Conservation (phyloP, 441 rosid genomes). For the Pelargonium citronellum region DNA sequence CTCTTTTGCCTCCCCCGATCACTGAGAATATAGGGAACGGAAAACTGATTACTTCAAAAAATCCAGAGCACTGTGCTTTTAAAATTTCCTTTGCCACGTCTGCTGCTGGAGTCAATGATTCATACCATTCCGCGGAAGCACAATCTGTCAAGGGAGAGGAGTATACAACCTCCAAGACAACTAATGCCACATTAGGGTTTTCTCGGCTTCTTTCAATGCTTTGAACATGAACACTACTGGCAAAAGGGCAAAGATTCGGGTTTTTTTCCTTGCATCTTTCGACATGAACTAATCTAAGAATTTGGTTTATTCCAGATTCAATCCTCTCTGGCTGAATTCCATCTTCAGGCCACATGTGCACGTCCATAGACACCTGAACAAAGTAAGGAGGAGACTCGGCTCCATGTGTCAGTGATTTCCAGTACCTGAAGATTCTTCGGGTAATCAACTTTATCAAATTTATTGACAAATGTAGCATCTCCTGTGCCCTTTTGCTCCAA, state of each 20-base stretch:
- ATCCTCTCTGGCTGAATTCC: slow-evolving; percentile 97
- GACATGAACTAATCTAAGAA: slow-evolving; percentile 70
- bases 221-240: slow-evolving; percentile 88
- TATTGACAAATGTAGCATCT: slow-evolving; percentile 36
- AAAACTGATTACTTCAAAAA: slow-evolving; percentile 57
- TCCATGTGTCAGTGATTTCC: slow-evolving; percentile 83
- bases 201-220: slow-evolving; percentile 90
- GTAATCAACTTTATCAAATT: slow-evolving; percentile 44
- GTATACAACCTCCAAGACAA: slow-evolving; percentile 85
- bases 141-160: slow-evolving; percentile 71
- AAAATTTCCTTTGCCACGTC: slow-evolving; percentile 88
- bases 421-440: slow-evolving; percentile 65
- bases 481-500: slow-evolving; percentile 51
- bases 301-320: slow-evolving; percentile 77
- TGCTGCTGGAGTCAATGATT: slow-evolving; percentile 85
- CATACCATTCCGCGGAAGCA: slow-evolving; percentile 73
- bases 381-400: slow-evolving; percentile 99
- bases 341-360: slow-evolving; percentile 85
- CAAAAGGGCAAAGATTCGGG: slow-evolving; percentile 59
- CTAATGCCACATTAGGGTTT: slow-evolving; percentile 65
- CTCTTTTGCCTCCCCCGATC: slow-evolving; percentile 97
- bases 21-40: slow-evolving; percentile 74
- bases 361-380: slow-evolving; percentile 94
- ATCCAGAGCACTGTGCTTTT: slow-evolving; percentile 57
- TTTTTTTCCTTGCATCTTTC: slow-evolving; percentile 56